Percentiles rank a stretch among this genome's conserved stretches.
phyloP scores from a whole-genome alignment of 768 basidiomycete species.

The Auriscalpium microsporum region DNA sequence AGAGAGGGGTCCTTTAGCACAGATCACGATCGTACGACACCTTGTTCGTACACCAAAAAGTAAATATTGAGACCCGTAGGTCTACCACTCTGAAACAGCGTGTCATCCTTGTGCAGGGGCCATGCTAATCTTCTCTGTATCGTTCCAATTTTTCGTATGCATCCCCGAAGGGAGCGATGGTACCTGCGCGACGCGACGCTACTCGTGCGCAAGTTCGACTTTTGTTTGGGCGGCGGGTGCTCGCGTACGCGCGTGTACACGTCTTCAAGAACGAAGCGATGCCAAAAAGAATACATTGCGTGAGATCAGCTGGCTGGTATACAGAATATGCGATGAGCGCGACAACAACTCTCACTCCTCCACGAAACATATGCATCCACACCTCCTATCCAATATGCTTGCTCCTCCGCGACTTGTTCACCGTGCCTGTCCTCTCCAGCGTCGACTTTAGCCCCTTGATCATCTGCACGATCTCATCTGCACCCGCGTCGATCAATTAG shows the following conservation, averaged over 20 bases:
- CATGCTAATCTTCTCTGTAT: constrained; percentile 99
- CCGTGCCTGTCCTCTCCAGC: constrained; percentile 56
- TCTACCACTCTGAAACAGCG: constrained; percentile 91
- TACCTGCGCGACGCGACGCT: background rate
- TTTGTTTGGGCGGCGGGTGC: constrained; percentile 5
- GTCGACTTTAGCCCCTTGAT: constrained; percentile 57
- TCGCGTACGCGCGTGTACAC: background rate
- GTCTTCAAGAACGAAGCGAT: no score
- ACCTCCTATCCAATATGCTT: constrained; percentile 39
- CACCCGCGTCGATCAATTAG: background rate
- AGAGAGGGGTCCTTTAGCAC: background rate
- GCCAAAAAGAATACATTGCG: no score
- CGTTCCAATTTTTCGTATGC: constrained; percentile 99
- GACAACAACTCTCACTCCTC: no score
- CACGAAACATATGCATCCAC: no score
- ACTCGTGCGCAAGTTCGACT: background rate
- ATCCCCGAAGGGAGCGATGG: constrained; percentile 64
- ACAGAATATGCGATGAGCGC: no score
- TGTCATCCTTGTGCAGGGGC: constrained; percentile 99
- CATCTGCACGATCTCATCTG: constrained; percentile 72
- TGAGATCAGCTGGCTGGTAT: no score
- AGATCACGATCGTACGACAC: background rate
- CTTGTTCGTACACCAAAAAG: constrained; percentile 7
- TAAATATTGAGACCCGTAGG: constrained; percentile 36
- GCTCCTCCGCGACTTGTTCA: constrained; percentile 56